Percentiles rank a stretch among this genome's conserved stretches.
phyloP scores from a whole-genome alignment of 129 eudicot species.

The sunflower (Helianthus annuus) region DNA sequence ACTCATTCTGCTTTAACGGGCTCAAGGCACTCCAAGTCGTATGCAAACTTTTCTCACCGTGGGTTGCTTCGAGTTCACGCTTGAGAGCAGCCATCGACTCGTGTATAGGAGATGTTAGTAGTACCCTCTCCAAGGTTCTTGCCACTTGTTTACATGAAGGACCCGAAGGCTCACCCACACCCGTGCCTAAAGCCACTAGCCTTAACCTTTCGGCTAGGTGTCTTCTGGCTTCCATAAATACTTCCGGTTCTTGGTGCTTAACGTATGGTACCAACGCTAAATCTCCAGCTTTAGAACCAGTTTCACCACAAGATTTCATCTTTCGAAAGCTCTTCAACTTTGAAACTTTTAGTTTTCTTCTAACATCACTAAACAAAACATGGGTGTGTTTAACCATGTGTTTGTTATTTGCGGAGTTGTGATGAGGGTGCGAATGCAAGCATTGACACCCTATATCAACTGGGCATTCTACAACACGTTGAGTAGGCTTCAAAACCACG shows the following conservation, averaged over 20 bases:
- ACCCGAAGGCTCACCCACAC: constrained; percentile 17
- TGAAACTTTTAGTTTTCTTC: constrained; percentile 12
- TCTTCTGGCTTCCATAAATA: constrained; percentile 58
- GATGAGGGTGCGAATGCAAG: constrained; percentile 42
- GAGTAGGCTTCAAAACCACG: constrained; percentile 44
- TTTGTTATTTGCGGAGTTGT: constrained; percentile 18
- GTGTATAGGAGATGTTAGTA: constrained; percentile 43
- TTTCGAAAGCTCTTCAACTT: constrained; percentile 23
- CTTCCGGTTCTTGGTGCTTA: constrained; percentile 41
- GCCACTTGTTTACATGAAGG: constrained; percentile 32
- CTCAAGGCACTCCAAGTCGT: neutral
- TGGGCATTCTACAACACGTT: constrained; percentile 14
- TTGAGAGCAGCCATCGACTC: constrained; percentile 33
- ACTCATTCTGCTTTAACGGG: constrained; percentile 3
- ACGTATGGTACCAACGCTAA: constrained; percentile 16
- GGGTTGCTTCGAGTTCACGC: constrained; percentile 22
- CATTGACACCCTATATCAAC: constrained; percentile 39
- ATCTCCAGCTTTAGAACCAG: constrained; percentile 13
- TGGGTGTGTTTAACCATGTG: constrained; percentile 31
- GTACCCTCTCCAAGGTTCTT: constrained; percentile 50
- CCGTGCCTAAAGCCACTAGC: constrained; percentile 31
- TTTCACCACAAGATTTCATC: constrained; percentile 16
- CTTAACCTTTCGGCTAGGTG: constrained; percentile 63
- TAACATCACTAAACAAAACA: constrained; percentile 26
- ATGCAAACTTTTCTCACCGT: constrained; percentile 23